phyloP scores from a whole-genome alignment of 306 rosid species.

The Trifolium subterraneum region DNA sequence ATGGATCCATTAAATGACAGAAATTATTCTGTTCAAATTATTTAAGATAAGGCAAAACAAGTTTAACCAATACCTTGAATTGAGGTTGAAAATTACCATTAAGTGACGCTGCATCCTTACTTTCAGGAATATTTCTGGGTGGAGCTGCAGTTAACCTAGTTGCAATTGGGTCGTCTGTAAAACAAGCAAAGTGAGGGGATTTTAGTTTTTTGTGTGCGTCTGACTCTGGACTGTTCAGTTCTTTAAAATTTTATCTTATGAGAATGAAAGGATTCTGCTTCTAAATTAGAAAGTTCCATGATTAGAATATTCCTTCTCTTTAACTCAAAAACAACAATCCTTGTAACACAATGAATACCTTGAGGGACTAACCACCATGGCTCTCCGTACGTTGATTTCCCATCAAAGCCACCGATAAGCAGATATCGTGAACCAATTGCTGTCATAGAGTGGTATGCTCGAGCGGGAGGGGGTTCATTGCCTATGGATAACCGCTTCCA shows the following conservation, averaged over 20 bases:
- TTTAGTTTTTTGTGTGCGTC: slow-evolving; percentile 29
- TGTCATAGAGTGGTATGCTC: slow-evolving; percentile 94
- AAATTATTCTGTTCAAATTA: slow-evolving; percentile 23
- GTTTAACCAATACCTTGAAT: slow-evolving; percentile 56
- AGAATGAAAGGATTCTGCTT: slow-evolving; percentile 34
- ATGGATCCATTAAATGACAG: slow-evolving; percentile 23
- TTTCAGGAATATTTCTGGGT: slow-evolving; percentile 63
- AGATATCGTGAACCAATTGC: slow-evolving; percentile 75
- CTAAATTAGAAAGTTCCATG: slow-evolving; percentile 24
- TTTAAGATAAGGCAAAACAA: slow-evolving; percentile 30
- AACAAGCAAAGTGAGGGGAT: slow-evolving; percentile 40
- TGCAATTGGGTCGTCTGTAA: slow-evolving; percentile 83
- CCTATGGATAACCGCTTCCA: slow-evolving; percentile 90
- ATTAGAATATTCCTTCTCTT: too few relatives aligned
- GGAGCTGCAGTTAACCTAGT: slow-evolving; percentile 67
- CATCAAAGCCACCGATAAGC: slow-evolving; percentile 95
- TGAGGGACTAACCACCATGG: slow-evolving; percentile 96
- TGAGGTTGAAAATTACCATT: slow-evolving; percentile 57
- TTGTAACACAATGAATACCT: slow-evolving; percentile 54
- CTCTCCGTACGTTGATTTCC: slow-evolving; percentile 89
- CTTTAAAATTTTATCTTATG: slow-evolving; percentile 25
- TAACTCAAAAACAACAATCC: too few relatives aligned
- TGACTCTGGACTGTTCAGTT: slow-evolving; percentile 30
- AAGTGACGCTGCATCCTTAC: slow-evolving; percentile 51
- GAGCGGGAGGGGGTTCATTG: slow-evolving; percentile 91